Conservation (phyloP, 768 basidiomycete species). For the Xerocomellus dryophilus region DNA sequence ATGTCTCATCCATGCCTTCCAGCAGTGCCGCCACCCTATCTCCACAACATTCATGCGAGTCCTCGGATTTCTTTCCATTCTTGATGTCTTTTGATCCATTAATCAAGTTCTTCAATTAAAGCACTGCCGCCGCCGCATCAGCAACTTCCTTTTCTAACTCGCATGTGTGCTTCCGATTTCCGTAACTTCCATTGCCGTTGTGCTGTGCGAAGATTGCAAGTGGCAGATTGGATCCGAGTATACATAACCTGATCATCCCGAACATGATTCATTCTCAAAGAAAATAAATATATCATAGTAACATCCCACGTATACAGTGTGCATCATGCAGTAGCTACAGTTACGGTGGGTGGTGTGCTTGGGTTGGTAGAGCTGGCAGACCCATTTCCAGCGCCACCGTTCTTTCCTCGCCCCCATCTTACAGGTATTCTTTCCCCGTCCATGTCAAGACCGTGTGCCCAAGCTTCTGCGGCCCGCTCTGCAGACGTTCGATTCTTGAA, state of each 20-base stretch:
- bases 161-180: constrained; percentile 42
- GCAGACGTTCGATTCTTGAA: constrained; percentile 82
- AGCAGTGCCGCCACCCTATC: no score
- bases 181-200: no score
- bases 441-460: constrained; percentile 88
- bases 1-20: no score
- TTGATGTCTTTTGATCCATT: no score
- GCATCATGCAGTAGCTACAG: constrained; percentile 15
- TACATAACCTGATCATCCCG: background rate
- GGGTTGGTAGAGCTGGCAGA: constrained; percentile 10
- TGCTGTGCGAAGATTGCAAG: no score
- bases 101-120: no score
- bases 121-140: no score
- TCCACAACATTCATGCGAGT: no score
- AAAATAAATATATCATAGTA: background rate
- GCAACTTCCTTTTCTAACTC: constrained; percentile 36
- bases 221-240: background rate
- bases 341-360: constrained; percentile 4
- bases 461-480: constrained; percentile 83
- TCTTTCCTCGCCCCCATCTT: constrained; percentile 85
- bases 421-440: constrained; percentile 70
- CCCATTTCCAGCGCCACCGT: constrained; percentile 35
- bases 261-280: background rate
- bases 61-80: no score
- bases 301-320: background rate